Percentiles rank a stretch among this genome's conserved stretches.
Conservation (phyloP, 2,329 filamentous ascomycete species). For the Plenodomus biglobosus region DNA sequence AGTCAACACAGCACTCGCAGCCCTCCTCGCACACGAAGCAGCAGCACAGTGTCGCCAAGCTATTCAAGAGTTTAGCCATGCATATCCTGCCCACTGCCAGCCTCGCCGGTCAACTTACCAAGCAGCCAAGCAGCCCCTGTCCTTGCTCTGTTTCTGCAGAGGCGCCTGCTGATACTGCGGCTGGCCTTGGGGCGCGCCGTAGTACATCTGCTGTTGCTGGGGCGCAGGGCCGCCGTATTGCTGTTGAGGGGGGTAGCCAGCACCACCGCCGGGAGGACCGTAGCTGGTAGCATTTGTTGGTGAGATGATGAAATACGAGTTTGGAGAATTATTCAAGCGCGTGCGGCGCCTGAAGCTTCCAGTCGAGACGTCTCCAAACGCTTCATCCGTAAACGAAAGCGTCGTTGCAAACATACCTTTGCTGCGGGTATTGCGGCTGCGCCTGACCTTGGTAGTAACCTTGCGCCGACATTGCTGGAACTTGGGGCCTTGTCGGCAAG, state of each 20-base stretch:
- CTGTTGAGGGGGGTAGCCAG: slow-evolving; percentile 10
- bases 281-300: slow-evolving; percentile 16
- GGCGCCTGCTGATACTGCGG: slow-evolving; percentile 56
- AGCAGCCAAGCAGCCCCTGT: slow-evolving; percentile 34
- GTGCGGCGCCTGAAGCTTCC: no score
- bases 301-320: not conserved
- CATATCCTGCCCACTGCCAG: no score
- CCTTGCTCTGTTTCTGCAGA: slow-evolving; percentile 52
- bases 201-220: slow-evolving; percentile 29
- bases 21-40: slow-evolving; percentile 66
- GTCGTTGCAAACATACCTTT: slow-evolving; percentile 26
- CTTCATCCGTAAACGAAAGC: not conserved
- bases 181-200: slow-evolving; percentile 25
- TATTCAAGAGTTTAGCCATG: no score
- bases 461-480: slow-evolving; percentile 46
- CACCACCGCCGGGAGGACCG: slow-evolving; percentile 17
- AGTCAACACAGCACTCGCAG: slow-evolving; percentile 66
- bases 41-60: slow-evolving; percentile 55
- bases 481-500: slow-evolving; percentile 4
- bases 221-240: slow-evolving; percentile 29
- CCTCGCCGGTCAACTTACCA: slow-evolving; percentile 27
- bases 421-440: slow-evolving; percentile 41
- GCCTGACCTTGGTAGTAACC: slow-evolving; percentile 40
- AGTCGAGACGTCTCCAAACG: no score
- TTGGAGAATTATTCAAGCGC: no score